phyloP scores from a whole-genome alignment of 192 early-diverging fungal species.

The Rhizophagus sp. region DNA sequence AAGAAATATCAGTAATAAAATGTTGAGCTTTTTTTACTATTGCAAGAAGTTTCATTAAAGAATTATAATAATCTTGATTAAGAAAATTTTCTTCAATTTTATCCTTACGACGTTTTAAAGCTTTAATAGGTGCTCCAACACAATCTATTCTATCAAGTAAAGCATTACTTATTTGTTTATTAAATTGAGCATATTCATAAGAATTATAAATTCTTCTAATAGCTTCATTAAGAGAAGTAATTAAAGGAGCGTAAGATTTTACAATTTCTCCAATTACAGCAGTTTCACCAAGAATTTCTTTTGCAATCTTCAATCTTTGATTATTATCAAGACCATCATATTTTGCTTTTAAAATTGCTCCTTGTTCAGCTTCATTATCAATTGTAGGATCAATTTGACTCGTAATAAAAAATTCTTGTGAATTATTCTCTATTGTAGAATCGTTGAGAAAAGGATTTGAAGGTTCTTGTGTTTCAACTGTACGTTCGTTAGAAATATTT shows the following conservation, averaged over 20 bases:
- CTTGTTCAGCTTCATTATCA: not conserved
- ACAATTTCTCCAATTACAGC: conserved; percentile 20
- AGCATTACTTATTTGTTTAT: conserved; percentile 18
- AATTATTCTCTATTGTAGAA: not conserved
- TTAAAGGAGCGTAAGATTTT: conserved; percentile 13
- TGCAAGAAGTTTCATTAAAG: conserved; percentile 16
- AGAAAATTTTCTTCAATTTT: conserved; percentile 19
- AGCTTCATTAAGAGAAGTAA: not conserved
- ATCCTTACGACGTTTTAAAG: conserved; percentile 10
- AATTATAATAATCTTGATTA: conserved; percentile 21
- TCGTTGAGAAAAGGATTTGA: not conserved
- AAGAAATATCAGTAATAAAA: conserved; percentile 18
- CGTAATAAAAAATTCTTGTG: not conserved
- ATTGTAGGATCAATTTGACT: not conserved
- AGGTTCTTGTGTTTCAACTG: not conserved
- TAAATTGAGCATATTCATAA: conserved; percentile 24
- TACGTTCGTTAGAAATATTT: too few species aligned
- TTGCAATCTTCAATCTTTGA: not conserved
- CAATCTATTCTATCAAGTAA: conserved; percentile 18
- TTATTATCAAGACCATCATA: not conserved
- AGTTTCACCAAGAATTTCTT: not conserved
- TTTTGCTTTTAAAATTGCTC: not conserved
- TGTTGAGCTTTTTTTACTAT: conserved; percentile 18
- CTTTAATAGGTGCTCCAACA: not conserved
- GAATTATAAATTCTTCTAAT: conserved; percentile 23